Base-by-base conservation (phyloP, 306 rosid genomes). In the Pueraria montana region DNA sequence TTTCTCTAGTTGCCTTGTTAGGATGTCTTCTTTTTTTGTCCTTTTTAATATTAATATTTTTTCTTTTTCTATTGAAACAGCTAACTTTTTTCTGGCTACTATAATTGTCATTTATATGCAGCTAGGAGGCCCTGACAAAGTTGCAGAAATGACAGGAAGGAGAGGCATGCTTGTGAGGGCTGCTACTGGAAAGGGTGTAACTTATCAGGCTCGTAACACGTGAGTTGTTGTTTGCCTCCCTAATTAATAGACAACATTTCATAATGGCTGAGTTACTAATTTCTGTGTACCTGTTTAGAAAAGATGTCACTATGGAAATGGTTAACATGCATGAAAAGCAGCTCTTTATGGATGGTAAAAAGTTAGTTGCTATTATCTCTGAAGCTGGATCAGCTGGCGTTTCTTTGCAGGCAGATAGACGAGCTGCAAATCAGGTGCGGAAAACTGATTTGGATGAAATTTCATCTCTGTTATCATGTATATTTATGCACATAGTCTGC, bases 331-430 rank as follows among this genome's bases (percentile, higher is more conserved):
- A 96, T 46, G 99, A 96, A 90, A 96, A 94, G 84, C 96, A 96
- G 86, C 98, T 94, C 71, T 96, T 96, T 87, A 93, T 96, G 99
- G 98, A 94, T 40, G 98, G 98, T 83, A 94, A 92, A 78, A 96
- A 96, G 88, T 88, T 89, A 50, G 92, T 96, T 82, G 99, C 99
- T 50, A 91, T 96, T 80, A 96, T 96, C 65, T 96, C 99, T 72
- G 99, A 96, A 90, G 99, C 99, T 85, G 99, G 99, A 84, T 96
- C 99, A 38, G 97, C 99, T 79, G 99, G 99, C 3, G 98, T 96
- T 80, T 96, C 99, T 70, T 86, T 96, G 91, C 99, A 96, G 89
- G 97, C 99, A 34, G 99, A 96, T 85, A 93, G 97, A 87, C 90
- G 99, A 85, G 99, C 91, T 11, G 64, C 20, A 82, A 96, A 96